These are phyloP conservation scores for Scedosporium boydii DNA, from an alignment of 2,329 filamentous ascomycete species.

Conservation along the genomic window DNA sequence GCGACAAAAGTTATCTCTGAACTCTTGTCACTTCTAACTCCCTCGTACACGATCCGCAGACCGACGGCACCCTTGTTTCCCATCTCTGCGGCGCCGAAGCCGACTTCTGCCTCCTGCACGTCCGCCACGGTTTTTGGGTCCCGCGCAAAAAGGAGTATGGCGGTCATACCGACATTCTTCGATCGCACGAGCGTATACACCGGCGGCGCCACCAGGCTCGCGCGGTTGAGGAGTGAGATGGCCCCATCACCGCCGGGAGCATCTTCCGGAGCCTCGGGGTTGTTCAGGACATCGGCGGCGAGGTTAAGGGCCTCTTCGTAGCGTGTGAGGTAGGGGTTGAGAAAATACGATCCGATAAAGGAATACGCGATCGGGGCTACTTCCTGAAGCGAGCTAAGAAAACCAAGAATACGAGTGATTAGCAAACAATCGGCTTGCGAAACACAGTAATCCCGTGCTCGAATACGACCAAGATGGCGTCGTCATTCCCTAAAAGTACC, in stretches of 20 bases:
- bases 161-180: slow-evolving; percentile 81
- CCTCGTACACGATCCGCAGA: slow-evolving; percentile 54
- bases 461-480: neutral
- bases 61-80: slow-evolving; percentile 93
- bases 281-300: slow-evolving; percentile 36
- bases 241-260: slow-evolving; percentile 11
- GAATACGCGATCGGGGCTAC: slow-evolving; percentile 74
- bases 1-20: slow-evolving; percentile 76
- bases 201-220: slow-evolving; percentile 17
- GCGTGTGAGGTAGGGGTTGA: slow-evolving; percentile 65
- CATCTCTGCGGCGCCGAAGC: slow-evolving; percentile 79
- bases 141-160: slow-evolving; percentile 73
- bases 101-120: slow-evolving; percentile 71
- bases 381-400: slow-evolving; percentile 72
- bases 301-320: slow-evolving; percentile 64
- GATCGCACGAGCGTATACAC: slow-evolving; percentile 60
- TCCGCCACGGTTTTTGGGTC: slow-evolving; percentile 49
- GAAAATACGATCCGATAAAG: slow-evolving; percentile 75
- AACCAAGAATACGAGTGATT: neutral
- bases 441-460: neutral
- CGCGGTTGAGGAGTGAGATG: slow-evolving; percentile 14
- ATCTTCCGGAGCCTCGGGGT: slow-evolving; percentile 3
- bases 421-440: neutral
- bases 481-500: neutral
- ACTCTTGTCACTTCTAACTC: slow-evolving; percentile 21